Evolutionary conservation across 176 grass and related monocot genomes (phyloP), one percentile per base, ranked within the genome.

Genomic region (Oryza punctata): DNA sequence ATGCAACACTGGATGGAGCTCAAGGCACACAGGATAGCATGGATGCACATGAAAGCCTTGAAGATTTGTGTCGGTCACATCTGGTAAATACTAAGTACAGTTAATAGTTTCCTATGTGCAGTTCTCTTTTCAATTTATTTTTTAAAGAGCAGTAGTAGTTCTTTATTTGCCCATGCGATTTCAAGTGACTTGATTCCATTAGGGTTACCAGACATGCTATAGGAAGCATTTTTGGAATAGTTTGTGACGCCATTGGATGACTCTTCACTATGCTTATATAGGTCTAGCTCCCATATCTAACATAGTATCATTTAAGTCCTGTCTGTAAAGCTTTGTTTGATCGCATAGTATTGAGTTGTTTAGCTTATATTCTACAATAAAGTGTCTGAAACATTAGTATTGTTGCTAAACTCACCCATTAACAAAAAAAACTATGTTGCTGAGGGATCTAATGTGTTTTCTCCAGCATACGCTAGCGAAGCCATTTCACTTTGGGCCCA

Each of bases 11-110:
- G 77, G 70, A 73, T 30, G 85, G 43, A 32, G 47, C 71, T 77
- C 81, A 41, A 80, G 86, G n/a, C 59, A 71, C 81, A 38, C 89
- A 92, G 59, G 87, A 81, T 10, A 82, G 73, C 76, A 47, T 69
- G 32, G 85, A 90, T 80, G 85, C 57, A 41, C 71, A 84, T 84
- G 80, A 32, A 85, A 96, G 46, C 85, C 91, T 99, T 67, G 96
- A 90, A 2, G 89, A 92, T 52, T 91, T 99, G 85, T 96, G 96
- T 73, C 85, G 61, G 29, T 90, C 47, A 33, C 96, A 99, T 80
- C 81, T 96, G 91, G 96, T 99, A 88, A 91, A 81, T 61, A 9
- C 33, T 79, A 29, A 46, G 45, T 37, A 82, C 78, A 50, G 14
- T 52, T 66, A 78, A 70, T 81, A 13, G 32, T 52, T 66, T 25